phyloP scores from a whole-genome alignment of 2,329 filamentous ascomycete genomes.

The Immersiporthe knoxdaviesiana region DNA sequence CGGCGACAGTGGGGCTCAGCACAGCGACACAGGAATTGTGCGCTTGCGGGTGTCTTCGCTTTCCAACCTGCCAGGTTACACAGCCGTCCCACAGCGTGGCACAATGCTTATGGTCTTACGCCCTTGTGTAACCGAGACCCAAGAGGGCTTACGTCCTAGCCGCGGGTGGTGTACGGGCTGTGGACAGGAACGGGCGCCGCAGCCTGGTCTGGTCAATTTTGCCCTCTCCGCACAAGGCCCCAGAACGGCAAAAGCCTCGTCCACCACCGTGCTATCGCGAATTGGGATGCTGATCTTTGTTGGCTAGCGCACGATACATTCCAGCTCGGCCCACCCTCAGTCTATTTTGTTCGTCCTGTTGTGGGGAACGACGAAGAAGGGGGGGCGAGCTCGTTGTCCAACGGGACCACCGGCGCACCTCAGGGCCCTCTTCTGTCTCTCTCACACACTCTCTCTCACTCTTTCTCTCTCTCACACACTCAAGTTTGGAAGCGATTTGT shows the following conservation, averaged over 20 bases:
- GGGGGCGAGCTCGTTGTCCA: background rate
- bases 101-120: background rate
- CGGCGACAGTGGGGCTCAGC: background rate
- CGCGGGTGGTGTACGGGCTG: constrained; percentile 2
- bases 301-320: background rate
- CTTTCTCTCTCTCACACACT: no score
- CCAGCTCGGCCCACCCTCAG: background rate
- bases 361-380: background rate
- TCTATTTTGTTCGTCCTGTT: background rate
- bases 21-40: background rate
- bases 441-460: no score
- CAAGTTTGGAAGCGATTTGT: background rate
- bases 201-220: background rate
- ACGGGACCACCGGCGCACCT: background rate
- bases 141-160: background rate
- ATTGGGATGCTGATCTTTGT: background rate
- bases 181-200: background rate
- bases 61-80: constrained; percentile 1
- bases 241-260: background rate
- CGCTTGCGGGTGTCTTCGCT: background rate
- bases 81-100: constrained; percentile 2
- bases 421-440: no score
- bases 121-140: constrained; percentile 2
- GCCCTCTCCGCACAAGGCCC: background rate
- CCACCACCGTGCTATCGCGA: background rate